Evolutionary conservation across 2,329 filamentous ascomycete species (phyloP).

Genomic region (Metarhizium robertsii): DNA sequence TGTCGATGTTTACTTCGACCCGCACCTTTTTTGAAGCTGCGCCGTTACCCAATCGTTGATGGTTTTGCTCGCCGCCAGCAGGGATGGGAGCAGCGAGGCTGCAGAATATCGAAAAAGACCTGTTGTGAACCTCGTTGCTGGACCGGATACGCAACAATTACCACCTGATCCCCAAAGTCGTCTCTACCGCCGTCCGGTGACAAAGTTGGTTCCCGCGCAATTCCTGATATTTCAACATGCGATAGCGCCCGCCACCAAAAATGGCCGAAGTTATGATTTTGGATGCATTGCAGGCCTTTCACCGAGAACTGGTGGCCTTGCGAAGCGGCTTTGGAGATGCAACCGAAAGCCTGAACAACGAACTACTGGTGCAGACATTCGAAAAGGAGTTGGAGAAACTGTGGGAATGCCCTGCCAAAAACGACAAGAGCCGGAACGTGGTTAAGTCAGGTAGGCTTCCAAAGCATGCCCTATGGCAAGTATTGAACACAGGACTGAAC

Average conservation of each 20-base stretch:
- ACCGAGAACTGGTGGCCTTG: slow-evolving; percentile 73
- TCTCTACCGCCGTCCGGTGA: neutral
- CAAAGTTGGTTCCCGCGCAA: neutral
- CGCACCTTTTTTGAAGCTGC: slow-evolving; percentile 12
- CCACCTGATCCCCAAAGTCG: neutral
- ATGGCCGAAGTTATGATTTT: slow-evolving; percentile 71
- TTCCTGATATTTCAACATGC: slow-evolving; percentile 27
- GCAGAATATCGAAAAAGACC: slow-evolving; percentile 17
- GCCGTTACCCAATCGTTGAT: slow-evolving; percentile 10
- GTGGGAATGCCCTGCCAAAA: slow-evolving; percentile 67
- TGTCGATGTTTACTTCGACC: slow-evolving; percentile 17
- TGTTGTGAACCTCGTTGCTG: slow-evolving; percentile 1
- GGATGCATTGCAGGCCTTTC: slow-evolving; percentile 71
- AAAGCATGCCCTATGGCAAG: neutral
- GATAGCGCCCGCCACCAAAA: slow-evolving; percentile 31
- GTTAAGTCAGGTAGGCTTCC: slow-evolving; percentile 53
- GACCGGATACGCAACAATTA: slow-evolving; percentile 10
- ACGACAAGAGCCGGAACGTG: slow-evolving; percentile 62
- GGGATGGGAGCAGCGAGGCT: slow-evolving; percentile 20
- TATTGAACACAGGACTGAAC: slow-evolving; percentile 7
- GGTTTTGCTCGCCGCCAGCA: slow-evolving; percentile 9
- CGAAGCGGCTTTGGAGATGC: slow-evolving; percentile 54
- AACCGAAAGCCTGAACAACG: slow-evolving; percentile 60
- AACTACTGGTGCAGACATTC: slow-evolving; percentile 60
- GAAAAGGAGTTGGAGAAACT: slow-evolving; percentile 62